Evolutionary conservation across 345 rosid genomes (phyloP).

Genomic region (Excoecaria cochinchinensis): DNA sequence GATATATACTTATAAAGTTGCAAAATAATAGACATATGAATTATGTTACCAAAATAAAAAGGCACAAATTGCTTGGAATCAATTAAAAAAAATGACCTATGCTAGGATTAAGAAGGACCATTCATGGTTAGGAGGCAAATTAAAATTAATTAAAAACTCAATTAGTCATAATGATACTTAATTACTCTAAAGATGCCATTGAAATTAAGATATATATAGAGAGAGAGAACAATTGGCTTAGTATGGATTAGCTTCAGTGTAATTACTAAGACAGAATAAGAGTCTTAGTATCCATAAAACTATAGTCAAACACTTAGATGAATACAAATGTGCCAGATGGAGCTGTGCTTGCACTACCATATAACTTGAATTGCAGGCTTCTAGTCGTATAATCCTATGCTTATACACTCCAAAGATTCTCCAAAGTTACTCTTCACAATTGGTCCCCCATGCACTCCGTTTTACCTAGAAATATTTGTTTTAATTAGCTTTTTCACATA

Average conservation of each 20-base stretch:
- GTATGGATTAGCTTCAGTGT: neutral
- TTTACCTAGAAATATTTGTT: too few species aligned
- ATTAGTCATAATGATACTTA: neutral
- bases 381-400: neutral
- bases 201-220: neutral
- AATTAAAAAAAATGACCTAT: neutral
- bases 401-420: too few species aligned
- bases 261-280: neutral
- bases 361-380: neutral
- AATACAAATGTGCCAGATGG: neutral
- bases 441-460: too few species aligned
- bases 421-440: too few species aligned
- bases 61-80: neutral
- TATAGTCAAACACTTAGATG: neutral
- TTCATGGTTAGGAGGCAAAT: neutral
- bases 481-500: neutral
- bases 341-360: neutral
- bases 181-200: neutral
- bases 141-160: neutral
- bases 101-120: slow-evolving; percentile 2
- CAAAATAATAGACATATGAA: neutral
- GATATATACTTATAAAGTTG: neutral
- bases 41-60: neutral
- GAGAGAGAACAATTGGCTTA: neutral
- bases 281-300: neutral